phyloP scores from a whole-genome alignment of 2,329 filamentous ascomycete genomes.

The Exophiala viscosa region DNA sequence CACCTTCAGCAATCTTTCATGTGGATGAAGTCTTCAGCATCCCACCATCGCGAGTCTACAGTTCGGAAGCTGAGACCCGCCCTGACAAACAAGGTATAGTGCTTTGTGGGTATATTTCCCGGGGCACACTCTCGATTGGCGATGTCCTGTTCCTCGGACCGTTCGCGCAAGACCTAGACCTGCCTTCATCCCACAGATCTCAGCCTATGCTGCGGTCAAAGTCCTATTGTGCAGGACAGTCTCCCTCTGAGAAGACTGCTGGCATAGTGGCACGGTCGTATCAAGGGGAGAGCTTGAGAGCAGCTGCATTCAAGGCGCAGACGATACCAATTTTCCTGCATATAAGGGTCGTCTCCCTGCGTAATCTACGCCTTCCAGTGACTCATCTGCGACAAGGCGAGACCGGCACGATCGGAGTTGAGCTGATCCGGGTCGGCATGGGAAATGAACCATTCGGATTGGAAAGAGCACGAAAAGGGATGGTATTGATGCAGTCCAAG shows the following conservation, averaged over 20 bases:
- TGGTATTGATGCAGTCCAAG: constrained; percentile 21
- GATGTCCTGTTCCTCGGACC: constrained; percentile 77
- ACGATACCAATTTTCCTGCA: constrained; percentile 32
- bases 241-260: neutral
- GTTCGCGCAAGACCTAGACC: constrained; percentile 46
- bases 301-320: neutral
- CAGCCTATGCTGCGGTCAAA: constrained; percentile 11
- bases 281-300: constrained; percentile 5
- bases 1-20: constrained; percentile 64
- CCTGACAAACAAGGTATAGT: constrained; percentile 61
- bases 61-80: constrained; percentile 33
- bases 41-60: constrained; percentile 58
- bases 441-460: constrained; percentile 1
- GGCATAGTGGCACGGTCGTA: constrained; percentile 13
- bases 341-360: constrained; percentile 77
- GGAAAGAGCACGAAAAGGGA: constrained; percentile 27
- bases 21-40: constrained; percentile 86
- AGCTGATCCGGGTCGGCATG: constrained; percentile 1
- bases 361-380: constrained; percentile 82
- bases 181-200: neutral
- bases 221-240: constrained; percentile 11
- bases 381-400: constrained; percentile 72
- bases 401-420: constrained; percentile 76
- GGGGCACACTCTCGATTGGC: constrained; percentile 72
- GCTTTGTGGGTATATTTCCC: constrained; percentile 78